Evolutionary conservation across 2,329 filamentous ascomycete genomes (phyloP).

Genomic region (Colletotrichum cuscutae): DNA sequence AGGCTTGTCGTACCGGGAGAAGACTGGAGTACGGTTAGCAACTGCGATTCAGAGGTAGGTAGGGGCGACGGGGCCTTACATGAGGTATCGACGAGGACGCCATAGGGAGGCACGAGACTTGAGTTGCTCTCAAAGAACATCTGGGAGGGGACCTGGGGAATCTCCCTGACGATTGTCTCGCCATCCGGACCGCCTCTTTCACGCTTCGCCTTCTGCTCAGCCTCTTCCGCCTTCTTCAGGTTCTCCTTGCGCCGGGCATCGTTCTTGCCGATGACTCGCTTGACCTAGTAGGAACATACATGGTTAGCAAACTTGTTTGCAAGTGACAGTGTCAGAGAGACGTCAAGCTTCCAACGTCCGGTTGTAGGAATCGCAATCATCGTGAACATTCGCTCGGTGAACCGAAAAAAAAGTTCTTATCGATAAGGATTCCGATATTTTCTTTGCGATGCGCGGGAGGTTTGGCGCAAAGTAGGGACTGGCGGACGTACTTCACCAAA

Average conservation of each 20-base stretch:
- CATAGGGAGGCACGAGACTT: conserved; percentile 85
- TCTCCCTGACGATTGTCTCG: conserved; percentile 69
- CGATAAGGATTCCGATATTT: conserved; percentile 18
- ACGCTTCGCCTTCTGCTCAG: conserved; percentile 65
- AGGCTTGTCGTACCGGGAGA: background rate
- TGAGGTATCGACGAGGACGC: conserved; percentile 78
- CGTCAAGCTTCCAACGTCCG: background rate
- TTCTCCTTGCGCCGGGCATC: conserved; percentile 88
- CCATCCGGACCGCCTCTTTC: conserved; percentile 63
- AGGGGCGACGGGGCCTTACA: background rate
- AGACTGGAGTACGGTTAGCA: background rate
- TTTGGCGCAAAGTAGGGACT: conserved; percentile 36
- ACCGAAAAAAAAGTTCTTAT: conserved; percentile 16
- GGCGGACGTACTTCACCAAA: conserved; percentile 72
- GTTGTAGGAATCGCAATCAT: conserved; percentile 39
- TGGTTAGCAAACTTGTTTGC: conserved; percentile 16
- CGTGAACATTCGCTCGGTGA: conserved; percentile 23
- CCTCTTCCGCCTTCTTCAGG: conserved; percentile 70
- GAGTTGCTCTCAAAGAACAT: conserved; percentile 94
- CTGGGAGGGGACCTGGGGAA: conserved; percentile 80
- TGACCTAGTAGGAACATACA: conserved; percentile 60
- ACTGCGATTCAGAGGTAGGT: background rate
- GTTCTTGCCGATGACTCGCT: conserved; percentile 83
- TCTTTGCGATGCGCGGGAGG: background rate
- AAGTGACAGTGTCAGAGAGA: background rate